phyloP scores from a whole-genome alignment of 768 basidiomycete genomes.

The Mycena indigotica region DNA sequence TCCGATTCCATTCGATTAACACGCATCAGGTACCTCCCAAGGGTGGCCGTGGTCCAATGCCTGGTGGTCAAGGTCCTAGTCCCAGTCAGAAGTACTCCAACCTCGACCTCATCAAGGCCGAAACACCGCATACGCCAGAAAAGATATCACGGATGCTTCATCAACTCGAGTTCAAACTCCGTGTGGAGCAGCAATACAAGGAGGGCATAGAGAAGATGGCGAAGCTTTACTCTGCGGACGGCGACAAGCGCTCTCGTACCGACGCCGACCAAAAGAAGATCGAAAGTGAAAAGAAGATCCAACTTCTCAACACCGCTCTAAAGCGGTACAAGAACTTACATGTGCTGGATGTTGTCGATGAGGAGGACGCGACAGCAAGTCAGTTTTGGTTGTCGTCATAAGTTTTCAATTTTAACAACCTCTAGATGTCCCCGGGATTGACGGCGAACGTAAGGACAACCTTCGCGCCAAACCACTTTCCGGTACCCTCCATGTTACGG shows the following conservation, averaged over 20 bases:
- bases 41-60: conserved; percentile 40
- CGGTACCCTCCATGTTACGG: conserved; percentile 85
- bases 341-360: conserved; percentile 86
- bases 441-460: conserved; percentile 90
- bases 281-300: conserved; percentile 96
- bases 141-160: conserved; percentile 98
- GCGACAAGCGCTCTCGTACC: conserved; percentile 92
- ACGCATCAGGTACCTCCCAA: conserved; percentile 53
- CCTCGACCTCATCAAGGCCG: conserved; percentile 94
- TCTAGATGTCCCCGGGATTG: conserved; percentile 55
- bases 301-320: conserved; percentile 86
- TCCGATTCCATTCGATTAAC: conserved; percentile 25
- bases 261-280: conserved; percentile 93
- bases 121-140: conserved; percentile 92
- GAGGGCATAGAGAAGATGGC: conserved; percentile 99
- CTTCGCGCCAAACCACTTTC: conserved; percentile 92
- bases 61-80: conserved; percentile 2
- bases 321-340: conserved; percentile 96
- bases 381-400: conserved; percentile 2
- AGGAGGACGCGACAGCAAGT: conserved; percentile 63
- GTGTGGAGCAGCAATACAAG: conserved; percentile 98
- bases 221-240: conserved; percentile 92
- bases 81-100: conserved; percentile 71
- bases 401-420: background rate
- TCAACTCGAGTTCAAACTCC: conserved; percentile 98